These are phyloP conservation scores for Picea sitchensis DNA, from an alignment of 75 land plant species.

Conservation along the genomic window DNA sequence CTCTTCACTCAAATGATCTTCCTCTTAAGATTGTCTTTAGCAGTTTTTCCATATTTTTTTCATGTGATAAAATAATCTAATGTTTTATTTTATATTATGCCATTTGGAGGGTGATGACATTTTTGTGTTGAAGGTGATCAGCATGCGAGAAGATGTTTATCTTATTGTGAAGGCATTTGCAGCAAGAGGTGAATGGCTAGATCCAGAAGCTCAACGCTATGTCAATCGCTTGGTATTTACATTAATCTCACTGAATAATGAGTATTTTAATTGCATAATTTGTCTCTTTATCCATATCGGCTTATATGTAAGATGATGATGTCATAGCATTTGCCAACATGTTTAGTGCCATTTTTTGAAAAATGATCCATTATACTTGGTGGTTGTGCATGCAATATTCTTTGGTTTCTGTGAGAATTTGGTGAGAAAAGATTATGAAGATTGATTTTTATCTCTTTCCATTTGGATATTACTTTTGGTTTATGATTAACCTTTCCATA, in stretches of 20 bases:
- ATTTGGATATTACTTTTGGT: background rate
- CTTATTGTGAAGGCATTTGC: conserved; percentile 75
- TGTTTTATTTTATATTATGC: background rate
- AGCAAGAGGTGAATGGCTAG: conserved; percentile 52
- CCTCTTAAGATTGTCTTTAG: too few species aligned
- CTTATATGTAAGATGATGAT: background rate
- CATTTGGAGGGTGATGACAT: background rate
- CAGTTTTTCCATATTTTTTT: too few species aligned
- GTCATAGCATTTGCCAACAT: background rate
- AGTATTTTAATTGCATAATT: background rate
- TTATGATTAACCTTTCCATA: background rate
- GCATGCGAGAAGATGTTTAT: conserved; percentile 93
- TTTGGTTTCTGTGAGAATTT: background rate
- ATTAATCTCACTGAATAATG: background rate
- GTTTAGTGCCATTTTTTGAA: background rate
- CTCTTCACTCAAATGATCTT: too few species aligned
- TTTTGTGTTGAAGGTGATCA: conserved; percentile 27
- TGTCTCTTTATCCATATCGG: background rate
- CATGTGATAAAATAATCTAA: too few species aligned
- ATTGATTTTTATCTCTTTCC: background rate
- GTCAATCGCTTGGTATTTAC: conserved; percentile 64
- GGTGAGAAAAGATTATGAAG: too few species aligned
- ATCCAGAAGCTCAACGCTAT: conserved; percentile 66
- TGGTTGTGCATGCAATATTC: background rate
- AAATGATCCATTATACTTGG: background rate